Conservation (phyloP, 1,284 basidiomycete species). For the Psilocybe mexicana region DNA sequence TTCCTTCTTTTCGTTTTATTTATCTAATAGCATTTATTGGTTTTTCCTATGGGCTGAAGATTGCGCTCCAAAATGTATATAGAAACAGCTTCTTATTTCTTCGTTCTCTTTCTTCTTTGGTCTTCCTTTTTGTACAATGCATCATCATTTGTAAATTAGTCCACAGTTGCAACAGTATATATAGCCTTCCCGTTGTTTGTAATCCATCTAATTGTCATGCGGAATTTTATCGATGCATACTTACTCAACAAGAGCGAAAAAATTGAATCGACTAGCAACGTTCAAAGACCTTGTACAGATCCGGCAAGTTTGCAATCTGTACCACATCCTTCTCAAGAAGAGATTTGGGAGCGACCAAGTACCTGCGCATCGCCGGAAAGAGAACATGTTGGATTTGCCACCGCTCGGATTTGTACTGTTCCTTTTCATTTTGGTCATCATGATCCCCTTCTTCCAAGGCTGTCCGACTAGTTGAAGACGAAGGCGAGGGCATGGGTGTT, state of each 20-base stretch:
- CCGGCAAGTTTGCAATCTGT: slow-evolving; percentile 85
- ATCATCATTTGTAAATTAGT: slow-evolving; percentile 22
- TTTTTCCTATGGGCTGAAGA: slow-evolving; percentile 7
- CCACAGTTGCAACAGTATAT: slow-evolving; percentile 16
- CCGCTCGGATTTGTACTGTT: slow-evolving; percentile 54
- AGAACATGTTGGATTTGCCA: slow-evolving; percentile 90
- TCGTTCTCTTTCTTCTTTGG: slow-evolving; percentile 1
- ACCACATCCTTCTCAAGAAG: slow-evolving; percentile 77
- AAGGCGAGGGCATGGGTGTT: slow-evolving; percentile 41
- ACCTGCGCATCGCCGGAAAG: slow-evolving; percentile 80
- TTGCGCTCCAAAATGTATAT: slow-evolving; percentile 10
- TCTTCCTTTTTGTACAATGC: slow-evolving; percentile 11
- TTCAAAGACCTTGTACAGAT: slow-evolving; percentile 90
- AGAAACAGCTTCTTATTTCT: too few relatives aligned
- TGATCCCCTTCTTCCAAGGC: too few relatives aligned
- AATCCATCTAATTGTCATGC: not conserved
- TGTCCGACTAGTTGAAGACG: not conserved
- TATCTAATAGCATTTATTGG: not conserved
- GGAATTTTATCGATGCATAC: not conserved
- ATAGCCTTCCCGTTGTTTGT: slow-evolving; percentile 11
- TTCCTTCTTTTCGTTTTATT: not conserved
- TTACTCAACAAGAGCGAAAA: not conserved
- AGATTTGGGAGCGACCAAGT: slow-evolving; percentile 69
- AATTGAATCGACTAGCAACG: slow-evolving; percentile 54
- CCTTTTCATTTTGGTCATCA: slow-evolving; percentile 20